Evolutionary conservation across 2,329 filamentous ascomycete species (phyloP).

Genomic region (Colletotrichum limetticola): DNA sequence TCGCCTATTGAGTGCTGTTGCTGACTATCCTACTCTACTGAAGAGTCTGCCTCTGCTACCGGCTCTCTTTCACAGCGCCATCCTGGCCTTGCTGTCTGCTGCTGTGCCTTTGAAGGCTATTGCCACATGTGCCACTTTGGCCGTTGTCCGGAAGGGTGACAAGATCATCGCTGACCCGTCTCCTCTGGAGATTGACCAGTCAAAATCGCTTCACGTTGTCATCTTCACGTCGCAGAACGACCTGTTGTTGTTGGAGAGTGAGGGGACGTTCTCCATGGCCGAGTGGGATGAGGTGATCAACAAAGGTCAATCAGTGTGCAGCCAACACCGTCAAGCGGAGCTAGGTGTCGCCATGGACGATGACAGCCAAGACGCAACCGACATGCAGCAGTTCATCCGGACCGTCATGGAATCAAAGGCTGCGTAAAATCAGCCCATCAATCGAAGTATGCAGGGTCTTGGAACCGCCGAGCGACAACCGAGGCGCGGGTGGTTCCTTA

Average conservation of each 20-base stretch:
- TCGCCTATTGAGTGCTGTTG: slow-evolving; percentile 6
- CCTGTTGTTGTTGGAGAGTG: slow-evolving; percentile 82
- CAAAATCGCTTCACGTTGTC: slow-evolving; percentile 82
- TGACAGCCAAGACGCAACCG: slow-evolving; percentile 54
- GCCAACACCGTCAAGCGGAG: slow-evolving; percentile 49
- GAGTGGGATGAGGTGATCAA: slow-evolving; percentile 80
- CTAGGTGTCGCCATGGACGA: slow-evolving; percentile 59
- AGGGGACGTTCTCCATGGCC: slow-evolving; percentile 79
- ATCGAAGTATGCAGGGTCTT: slow-evolving; percentile 6
- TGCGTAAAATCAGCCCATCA: slow-evolving; percentile 38
- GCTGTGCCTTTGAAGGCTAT: slow-evolving; percentile 83
- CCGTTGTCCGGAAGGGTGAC: slow-evolving; percentile 57
- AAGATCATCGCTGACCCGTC: slow-evolving; percentile 70
- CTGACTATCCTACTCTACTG: slow-evolving; percentile 35
- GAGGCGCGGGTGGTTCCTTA: neutral
- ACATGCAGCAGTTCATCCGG: slow-evolving; percentile 70
- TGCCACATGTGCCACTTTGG: slow-evolving; percentile 73
- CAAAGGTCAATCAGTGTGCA: slow-evolving; percentile 74
- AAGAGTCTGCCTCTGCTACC: slow-evolving; percentile 85
- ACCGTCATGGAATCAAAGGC: slow-evolving; percentile 69
- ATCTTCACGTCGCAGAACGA: slow-evolving; percentile 81
- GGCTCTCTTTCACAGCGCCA: slow-evolving; percentile 81
- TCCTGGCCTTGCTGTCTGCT: slow-evolving; percentile 83
- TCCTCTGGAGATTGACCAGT: slow-evolving; percentile 68
- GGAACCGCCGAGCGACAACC: slow-evolving; percentile 13